phyloP scores from a whole-genome alignment of 2,329 filamentous ascomycete genomes.

The Sporothrix pallida region DNA sequence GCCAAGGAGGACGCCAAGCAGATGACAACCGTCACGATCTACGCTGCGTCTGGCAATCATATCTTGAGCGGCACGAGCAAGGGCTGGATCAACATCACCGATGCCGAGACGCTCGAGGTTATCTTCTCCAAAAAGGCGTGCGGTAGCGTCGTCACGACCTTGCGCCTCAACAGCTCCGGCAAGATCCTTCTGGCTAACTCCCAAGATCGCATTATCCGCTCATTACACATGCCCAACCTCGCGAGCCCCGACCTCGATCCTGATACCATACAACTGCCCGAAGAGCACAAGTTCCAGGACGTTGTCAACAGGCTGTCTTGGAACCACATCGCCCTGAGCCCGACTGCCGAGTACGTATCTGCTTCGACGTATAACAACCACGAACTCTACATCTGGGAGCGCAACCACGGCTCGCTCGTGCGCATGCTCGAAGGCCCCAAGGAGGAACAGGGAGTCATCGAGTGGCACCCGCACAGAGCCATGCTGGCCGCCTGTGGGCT shows the following conservation, averaged over 20 bases:
- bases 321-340: constrained; percentile 97
- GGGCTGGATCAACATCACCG: constrained; percentile 94
- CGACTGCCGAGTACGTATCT: constrained; percentile 92
- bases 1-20: constrained; percentile 92
- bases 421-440: constrained; percentile 97
- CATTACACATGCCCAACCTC: constrained; percentile 84
- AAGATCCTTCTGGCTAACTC: constrained; percentile 89
- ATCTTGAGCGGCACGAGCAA: constrained; percentile 94
- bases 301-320: constrained; percentile 93
- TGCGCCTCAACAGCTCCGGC: constrained; percentile 83
- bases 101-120: constrained; percentile 77
- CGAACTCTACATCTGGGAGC: constrained; percentile 98
- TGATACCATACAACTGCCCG: constrained; percentile 83
- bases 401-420: constrained; percentile 88
- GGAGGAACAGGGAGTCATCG: constrained; percentile 93
- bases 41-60: constrained; percentile 82
- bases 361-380: constrained; percentile 98
- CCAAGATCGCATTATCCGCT: constrained; percentile 92
- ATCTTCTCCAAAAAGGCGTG: constrained; percentile 91
- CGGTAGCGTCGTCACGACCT: constrained; percentile 82
- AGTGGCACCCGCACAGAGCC: constrained; percentile 92
- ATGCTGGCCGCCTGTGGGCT: constrained; percentile 89
- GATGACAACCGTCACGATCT: constrained; percentile 90
- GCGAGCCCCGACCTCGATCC: constrained; percentile 72
- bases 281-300: constrained; percentile 98